Evolutionary conservation across 2,329 filamentous ascomycete species (phyloP), one percentile per base, ranked within the genome.

Genomic region (Cadophora sp.): DNA sequence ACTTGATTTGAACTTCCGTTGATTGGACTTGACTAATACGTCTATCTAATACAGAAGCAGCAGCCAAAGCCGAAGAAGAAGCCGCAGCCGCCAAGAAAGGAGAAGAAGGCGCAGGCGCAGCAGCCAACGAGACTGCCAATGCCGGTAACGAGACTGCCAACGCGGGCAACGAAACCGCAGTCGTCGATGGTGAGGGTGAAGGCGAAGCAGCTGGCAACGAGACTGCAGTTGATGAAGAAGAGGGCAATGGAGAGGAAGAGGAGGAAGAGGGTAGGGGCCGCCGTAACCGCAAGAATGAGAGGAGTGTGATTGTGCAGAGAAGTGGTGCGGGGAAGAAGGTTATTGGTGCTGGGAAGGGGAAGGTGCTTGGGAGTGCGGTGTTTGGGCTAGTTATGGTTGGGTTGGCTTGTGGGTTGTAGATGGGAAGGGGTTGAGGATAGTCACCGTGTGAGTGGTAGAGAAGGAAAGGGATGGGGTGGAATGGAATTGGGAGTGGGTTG

Each of bases 311-410:
- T 33, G 59, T 62, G 47, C 45, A 62, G 59, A 39, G 47, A n/a
- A 50, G 45, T 36, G 24, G 18, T 3, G 59, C 41, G 14, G 45
- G 45, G 9, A 50, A 39, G 59, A 59, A 20, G 22, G 41, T 24
- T n/a, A 4, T 20, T 45, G 20, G 20, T 18, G 8, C 14, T 5
- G 36, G 36, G 2, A 60, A 60, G 58, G 41, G 11, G 18, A 60
- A 60, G 58, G 24, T 60, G 0, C 1, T 60, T n/a, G 58, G 58
- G 14, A 60, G 58, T 60, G 58, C 27, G 41, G 58, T 39, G 58
- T 60, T 60, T 59, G 56, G 39, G 22, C 1, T 27, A 22, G 22
- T 59, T 9, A 20, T 45, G 22, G 22, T 43, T 1, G 58, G 13
- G 41, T 30, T 45, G 39, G 58, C 36, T n/a, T 60, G 13, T 41